Conservation (phyloP, 495 filamentous ascomycete species). For the Elaphomyces granulatus region DNA sequence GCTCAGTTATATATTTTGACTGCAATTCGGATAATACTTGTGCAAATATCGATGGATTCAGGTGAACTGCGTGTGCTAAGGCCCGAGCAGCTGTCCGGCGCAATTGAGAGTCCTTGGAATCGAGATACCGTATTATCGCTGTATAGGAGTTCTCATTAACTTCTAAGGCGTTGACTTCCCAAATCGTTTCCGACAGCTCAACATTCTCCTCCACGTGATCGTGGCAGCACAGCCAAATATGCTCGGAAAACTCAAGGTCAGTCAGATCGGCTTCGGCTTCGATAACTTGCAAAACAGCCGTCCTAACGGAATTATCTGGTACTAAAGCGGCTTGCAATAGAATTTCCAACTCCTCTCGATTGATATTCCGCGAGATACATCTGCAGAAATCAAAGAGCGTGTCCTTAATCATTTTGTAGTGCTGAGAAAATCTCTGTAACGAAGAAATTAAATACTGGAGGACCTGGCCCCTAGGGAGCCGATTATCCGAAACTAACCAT, state of each 20-base stretch:
- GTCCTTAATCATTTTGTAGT: conserved; percentile 90
- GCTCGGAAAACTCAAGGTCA: conserved; percentile 67
- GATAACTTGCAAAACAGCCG: conserved; percentile 80
- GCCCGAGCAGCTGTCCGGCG: conserved; percentile 71
- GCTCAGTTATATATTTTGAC: conserved; percentile 54
- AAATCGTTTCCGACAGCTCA: conserved; percentile 71
- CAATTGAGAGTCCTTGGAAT: conserved; percentile 61
- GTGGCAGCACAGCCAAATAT: conserved; percentile 87
- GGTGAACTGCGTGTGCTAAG: conserved; percentile 54
- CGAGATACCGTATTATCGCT: conserved; percentile 62
- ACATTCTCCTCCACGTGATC: conserved; percentile 81
- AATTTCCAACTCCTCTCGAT: conserved; percentile 47
- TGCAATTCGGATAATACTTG: conserved; percentile 48
- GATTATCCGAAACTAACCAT: conserved; percentile 41
- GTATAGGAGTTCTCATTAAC: conserved; percentile 47
- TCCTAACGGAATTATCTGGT: conserved; percentile 61
- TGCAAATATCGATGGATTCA: conserved; percentile 39
- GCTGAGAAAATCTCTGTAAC: conserved; percentile 81
- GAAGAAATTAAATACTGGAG: conserved; percentile 53
- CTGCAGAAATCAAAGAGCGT: conserved; percentile 72
- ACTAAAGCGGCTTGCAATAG: conserved; percentile 65
- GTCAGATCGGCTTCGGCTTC: conserved; percentile 82
- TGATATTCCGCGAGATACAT: conserved; percentile 64
- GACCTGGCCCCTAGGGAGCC: conserved; percentile 61
- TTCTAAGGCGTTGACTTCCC: conserved; percentile 83